phyloP scores from a whole-genome alignment of 2,329 filamentous ascomycete species.

The Colletotrichum eremochloae region DNA sequence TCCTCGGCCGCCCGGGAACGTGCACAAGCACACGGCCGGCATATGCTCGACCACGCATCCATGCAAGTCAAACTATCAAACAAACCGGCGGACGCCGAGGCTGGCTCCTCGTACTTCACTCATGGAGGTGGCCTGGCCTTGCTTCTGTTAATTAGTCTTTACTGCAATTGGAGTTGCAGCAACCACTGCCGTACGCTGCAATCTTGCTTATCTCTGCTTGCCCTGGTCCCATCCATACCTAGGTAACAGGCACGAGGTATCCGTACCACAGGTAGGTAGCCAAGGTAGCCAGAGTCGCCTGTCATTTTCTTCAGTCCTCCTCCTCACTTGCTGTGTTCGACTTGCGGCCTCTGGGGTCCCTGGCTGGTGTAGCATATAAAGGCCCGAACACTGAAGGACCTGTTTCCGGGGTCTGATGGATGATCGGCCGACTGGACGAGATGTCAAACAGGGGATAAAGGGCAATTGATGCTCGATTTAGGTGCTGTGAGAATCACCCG shows the following conservation, averaged over 20 bases:
- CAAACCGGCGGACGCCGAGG: constrained; percentile 21
- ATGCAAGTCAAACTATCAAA: constrained; percentile 30
- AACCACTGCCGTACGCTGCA: constrained; percentile 15
- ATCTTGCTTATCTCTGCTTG: constrained; percentile 22
- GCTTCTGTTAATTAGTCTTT: constrained; percentile 4
- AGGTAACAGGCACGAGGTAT: no score
- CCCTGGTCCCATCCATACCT: constrained; percentile 2
- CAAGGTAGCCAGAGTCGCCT: constrained; percentile 10
- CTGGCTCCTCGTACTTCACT: constrained; percentile 34
- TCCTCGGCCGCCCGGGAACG: constrained; percentile 16
- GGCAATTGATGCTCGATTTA: constrained; percentile 20
- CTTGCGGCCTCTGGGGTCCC: constrained; percentile 9
- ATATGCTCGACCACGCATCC: constrained; percentile 11
- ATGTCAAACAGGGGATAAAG: background rate
- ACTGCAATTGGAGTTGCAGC: constrained; percentile 11
- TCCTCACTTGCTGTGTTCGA: constrained; percentile 1
- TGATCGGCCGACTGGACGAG: constrained; percentile 9
- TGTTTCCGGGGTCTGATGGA: constrained; percentile 16
- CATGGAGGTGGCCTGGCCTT: constrained; percentile 9
- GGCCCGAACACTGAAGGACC: constrained; percentile 22
- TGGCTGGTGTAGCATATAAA: constrained; percentile 6
- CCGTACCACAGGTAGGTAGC: background rate
- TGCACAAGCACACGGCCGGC: constrained; percentile 8
- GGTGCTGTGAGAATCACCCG: constrained; percentile 12
- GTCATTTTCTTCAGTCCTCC: constrained; percentile 15